Base-by-base conservation (phyloP, 805 yeast genomes). In the Hanseniaspora hatyaiensis region DNA sequence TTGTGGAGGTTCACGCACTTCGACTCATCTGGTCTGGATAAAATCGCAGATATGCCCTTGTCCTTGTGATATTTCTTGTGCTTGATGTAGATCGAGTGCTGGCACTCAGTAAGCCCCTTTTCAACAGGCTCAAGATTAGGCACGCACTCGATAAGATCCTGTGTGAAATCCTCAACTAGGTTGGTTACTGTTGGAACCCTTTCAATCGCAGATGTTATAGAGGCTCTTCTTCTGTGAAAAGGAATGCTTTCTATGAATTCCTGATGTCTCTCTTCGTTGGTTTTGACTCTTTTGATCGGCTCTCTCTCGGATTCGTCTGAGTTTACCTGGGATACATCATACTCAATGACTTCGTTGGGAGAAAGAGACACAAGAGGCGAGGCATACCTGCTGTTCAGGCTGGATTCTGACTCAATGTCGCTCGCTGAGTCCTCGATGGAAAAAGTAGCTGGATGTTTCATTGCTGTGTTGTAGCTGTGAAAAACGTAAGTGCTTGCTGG, bases 1-100 rank as follows among this genome's bases (percentile, higher is more conserved):
- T 73, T 70, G 50, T 66, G 70, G 6, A 69, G 62, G 8, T 66
- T 65, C 26, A 61, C 57, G 4, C 22, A 37, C 12, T 26, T 37
- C 2, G 11, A 15, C 12, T 32, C 31, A 28, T 29, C 18, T 1
- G 71, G 69, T n/a, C 55, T 48, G 0, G 68, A 62, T 23, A 68
- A 47, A 16, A 68, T 61, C 1, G 67, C 69, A 6, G 67, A 66
- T 11, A 68, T 47, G 1, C 70, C 70, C 6, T 48, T 50, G 1
- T 54, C 58, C 9, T 47, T 50, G 18, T 61, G 61, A 22, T 50
- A 47, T n/a, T 51, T 54, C 4, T 51, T 40, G 37, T 57, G 55
- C 41, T 53, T 55, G 13, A 47, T 40, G 20, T 28, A 34, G 1
- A 47, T 26, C 2, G 40, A 19, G 29, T 40, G 40, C 15, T 47